Conservation (phyloP, 768 basidiomycete genomes). For the Tulasnella sp. region DNA sequence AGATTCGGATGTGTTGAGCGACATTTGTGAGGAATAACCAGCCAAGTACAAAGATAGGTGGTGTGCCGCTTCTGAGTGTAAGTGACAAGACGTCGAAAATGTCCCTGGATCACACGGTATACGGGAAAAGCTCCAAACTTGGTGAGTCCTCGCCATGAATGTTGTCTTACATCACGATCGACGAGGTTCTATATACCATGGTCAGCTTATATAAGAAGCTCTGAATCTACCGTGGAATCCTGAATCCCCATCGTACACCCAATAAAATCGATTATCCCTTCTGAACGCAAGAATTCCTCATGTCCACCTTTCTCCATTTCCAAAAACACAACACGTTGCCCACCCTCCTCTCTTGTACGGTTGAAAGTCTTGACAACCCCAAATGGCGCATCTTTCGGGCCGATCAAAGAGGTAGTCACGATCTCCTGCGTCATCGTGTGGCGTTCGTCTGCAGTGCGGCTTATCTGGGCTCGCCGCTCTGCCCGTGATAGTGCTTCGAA, state of each 20-base stretch:
- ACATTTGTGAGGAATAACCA: no score
- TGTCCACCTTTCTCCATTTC: constrained; percentile 53
- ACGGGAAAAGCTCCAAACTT: no score
- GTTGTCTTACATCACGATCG: no score
- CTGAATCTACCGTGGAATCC: no score
- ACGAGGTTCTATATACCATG: no score
- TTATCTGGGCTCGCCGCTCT: constrained; percentile 9
- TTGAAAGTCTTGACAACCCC: constrained; percentile 31
- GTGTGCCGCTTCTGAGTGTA: no score
- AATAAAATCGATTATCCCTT: constrained; percentile 57
- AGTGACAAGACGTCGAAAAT: no score
- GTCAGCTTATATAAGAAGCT: no score
- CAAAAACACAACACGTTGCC: constrained; percentile 28
- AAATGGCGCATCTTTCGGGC: constrained; percentile 37
- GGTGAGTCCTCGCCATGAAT: no score
- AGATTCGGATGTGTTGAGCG: no score
- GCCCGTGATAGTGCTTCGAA: constrained; percentile 35
- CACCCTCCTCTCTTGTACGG: constrained; percentile 14
- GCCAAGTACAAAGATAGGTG: no score
- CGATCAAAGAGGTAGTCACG: constrained; percentile 33
- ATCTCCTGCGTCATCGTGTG: constrained; percentile 27
- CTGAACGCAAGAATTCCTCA: constrained; percentile 43
- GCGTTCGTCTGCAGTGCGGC: constrained; percentile 31
- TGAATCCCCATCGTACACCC: constrained; percentile 4
- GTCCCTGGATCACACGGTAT: no score